Conservation (phyloP, 306 rosid species). For the Prunus kanzakura region DNA sequence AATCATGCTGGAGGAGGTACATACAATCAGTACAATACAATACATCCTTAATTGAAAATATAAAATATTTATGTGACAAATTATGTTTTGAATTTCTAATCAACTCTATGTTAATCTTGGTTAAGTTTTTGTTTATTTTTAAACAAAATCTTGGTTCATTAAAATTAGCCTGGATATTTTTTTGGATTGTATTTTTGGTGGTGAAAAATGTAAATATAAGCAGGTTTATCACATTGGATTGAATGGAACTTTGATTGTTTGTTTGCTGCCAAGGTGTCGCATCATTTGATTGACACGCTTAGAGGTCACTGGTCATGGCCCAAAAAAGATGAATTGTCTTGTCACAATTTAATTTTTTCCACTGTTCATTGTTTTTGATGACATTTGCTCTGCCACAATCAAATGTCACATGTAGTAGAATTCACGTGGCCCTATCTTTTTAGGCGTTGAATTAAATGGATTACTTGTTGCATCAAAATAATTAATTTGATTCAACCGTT, state of each 20-base stretch:
- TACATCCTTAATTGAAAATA: too few relatives aligned
- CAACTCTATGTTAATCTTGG: too few relatives aligned
- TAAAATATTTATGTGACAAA: too few relatives aligned
- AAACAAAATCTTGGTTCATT: too few relatives aligned
- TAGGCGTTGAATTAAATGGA: too few relatives aligned
- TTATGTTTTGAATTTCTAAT: too few relatives aligned
- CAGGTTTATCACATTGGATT: background rate
- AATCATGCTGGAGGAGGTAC: constrained; percentile 32
- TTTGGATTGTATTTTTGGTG: background rate
- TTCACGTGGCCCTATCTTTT: too few relatives aligned
- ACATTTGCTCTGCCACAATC: background rate
- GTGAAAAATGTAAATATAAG: background rate
- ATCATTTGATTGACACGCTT: constrained; percentile 20
- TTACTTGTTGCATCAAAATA: too few relatives aligned
- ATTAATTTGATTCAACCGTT: too few relatives aligned
- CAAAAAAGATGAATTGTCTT: constrained; percentile 26
- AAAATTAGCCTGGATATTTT: background rate
- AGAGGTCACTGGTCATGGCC: background rate
- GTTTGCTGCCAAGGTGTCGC: constrained; percentile 21
- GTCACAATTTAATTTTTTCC: constrained; percentile 9
- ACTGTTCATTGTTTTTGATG: background rate
- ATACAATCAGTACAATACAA: background rate
- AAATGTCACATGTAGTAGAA: too few relatives aligned
- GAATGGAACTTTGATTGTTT: constrained; percentile 14
- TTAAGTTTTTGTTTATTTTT: too few relatives aligned